Evolutionary conservation across 129 eudicot genomes (phyloP), one percentile per base, ranked within the genome.

Genomic region (Silybum marianum): DNA sequence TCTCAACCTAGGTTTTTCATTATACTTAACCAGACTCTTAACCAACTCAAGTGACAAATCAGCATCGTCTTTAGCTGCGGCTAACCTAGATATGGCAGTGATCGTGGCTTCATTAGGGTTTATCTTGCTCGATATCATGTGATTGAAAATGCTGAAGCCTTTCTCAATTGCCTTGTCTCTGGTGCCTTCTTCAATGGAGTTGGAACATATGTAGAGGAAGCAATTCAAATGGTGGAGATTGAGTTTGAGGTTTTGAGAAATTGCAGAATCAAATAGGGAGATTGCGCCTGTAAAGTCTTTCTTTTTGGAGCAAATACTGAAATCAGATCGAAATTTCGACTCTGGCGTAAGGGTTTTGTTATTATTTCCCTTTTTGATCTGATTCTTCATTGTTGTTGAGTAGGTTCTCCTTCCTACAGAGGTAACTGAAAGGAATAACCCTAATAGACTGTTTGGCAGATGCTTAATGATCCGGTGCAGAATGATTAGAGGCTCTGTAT

Each of bases 181-280:
- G 13, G 83, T n/a, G 1, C 84, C 63, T 30, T 88, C 87, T 30
- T 88, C 87, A 11, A 79, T 24, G 23, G 88, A 71, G 58, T 87
- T 84, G 68, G 96, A 86, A 76, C 93, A 92, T 44, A 94, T 88
- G 85, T 94, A 89, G 48, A 94, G 92, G 76, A 94, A 78, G 73
- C 92, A 75, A 60, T 94, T 94, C 72, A 87, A 81, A 69, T 94
- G 94, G 76, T 84, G 81, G 54, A 80, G 88, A 62, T 80, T 88
- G 32, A 92, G 90, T 32, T 78, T 85, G 58, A 92, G 77, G 63
- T 87, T 88, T 32, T 81, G 75, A 40, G 95, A 63, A 23, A 79
- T 51, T 65, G 97, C 88, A 54, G 85, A 90, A 22, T 89, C 89
- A 81, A 85, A 94, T 68, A 94, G 88, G 48, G 89, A 58, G 25